Evolutionary conservation across 441 rosid species (phyloP), one percentile per base, ranked within the genome.

Genomic region (Croton setiger): DNA sequence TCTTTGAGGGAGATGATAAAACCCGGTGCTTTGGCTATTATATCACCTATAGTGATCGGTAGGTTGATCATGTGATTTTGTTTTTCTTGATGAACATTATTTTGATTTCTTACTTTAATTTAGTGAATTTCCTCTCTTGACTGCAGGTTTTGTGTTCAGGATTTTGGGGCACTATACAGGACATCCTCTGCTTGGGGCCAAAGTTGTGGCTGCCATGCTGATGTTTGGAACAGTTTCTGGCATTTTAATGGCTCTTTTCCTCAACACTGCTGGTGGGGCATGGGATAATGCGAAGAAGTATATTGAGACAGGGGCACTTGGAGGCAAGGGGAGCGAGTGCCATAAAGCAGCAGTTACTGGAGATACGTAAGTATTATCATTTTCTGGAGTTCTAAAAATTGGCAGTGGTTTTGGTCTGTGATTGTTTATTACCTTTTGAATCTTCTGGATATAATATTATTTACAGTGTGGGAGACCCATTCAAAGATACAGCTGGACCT

Each of bases 231-330:
- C 98, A 6, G 98, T 95, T 56, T 79, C 92, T 72, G 99, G 99
- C 74, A 92, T 92, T 76, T 93, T 95, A 51, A 95, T 95, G 99
- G 99, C 99, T 47, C 96, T 92, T 65, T 95, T 95, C 88, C 86
- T 92, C 33, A 95, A 95, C 85, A 95, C 99, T 36, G 85, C 99
- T 2, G 98, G 98, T 47, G 99, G 99, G 67, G 99, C 98, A 33
- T 95, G 99, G 99, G 98, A 90, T 83, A 92, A 95, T 77, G 98
- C 98, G 0, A 95, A 95, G 86, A 95, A 95, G 72, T 90, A 81
- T 79, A 92, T 95, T 1, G 99, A 95, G 79, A 95, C 98, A 0
- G 98, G 98, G 23, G 99, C 89, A 51, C 92, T 90, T 53, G 99
- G 98, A 64, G 99, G 98, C 74, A 95, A 95, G 78, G 98, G 99